phyloP scores from a whole-genome alignment of 495 filamentous ascomycete species.

The Penicillium malachiteum region DNA sequence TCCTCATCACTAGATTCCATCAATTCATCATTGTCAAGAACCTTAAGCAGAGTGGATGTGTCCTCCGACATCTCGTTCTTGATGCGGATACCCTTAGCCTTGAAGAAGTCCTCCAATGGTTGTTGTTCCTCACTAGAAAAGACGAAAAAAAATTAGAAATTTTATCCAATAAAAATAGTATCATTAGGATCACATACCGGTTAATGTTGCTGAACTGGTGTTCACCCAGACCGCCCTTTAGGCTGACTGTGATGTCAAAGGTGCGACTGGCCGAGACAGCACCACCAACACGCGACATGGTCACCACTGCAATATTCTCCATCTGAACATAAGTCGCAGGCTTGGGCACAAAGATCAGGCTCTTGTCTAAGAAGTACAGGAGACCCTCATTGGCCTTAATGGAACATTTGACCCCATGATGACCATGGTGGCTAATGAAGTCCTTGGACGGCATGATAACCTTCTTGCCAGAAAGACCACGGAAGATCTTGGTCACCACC shows the following conservation, averaged over 20 bases:
- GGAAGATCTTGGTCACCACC: slow-evolving; percentile 92
- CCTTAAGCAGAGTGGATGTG: slow-evolving; percentile 28
- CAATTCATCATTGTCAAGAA: slow-evolving; percentile 72
- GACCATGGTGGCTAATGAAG: slow-evolving; percentile 87
- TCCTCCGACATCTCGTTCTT: slow-evolving; percentile 93
- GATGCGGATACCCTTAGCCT: slow-evolving; percentile 84
- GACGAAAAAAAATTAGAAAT: neutral
- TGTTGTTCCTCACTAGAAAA: slow-evolving; percentile 79
- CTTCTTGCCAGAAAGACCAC: slow-evolving; percentile 89
- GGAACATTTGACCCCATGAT: slow-evolving; percentile 96
- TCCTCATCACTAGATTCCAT: slow-evolving; percentile 86
- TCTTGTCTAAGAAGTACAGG: slow-evolving; percentile 95
- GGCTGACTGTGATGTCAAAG: slow-evolving; percentile 89
- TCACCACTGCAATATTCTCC: slow-evolving; percentile 83
- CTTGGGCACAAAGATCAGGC: slow-evolving; percentile 98
- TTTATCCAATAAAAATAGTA: neutral
- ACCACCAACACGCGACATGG: slow-evolving; percentile 93
- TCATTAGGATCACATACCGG: slow-evolving; percentile 48
- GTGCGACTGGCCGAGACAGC: slow-evolving; percentile 92
- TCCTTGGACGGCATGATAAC: slow-evolving; percentile 90
- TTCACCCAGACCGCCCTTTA: slow-evolving; percentile 76
- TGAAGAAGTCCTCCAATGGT: slow-evolving; percentile 93
- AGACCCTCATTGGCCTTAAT: slow-evolving; percentile 99
- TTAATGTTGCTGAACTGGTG: slow-evolving; percentile 99
- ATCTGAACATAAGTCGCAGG: slow-evolving; percentile 94